phyloP scores from a whole-genome alignment of 331 rosid genomes.

The Spiraea crenata region DNA sequence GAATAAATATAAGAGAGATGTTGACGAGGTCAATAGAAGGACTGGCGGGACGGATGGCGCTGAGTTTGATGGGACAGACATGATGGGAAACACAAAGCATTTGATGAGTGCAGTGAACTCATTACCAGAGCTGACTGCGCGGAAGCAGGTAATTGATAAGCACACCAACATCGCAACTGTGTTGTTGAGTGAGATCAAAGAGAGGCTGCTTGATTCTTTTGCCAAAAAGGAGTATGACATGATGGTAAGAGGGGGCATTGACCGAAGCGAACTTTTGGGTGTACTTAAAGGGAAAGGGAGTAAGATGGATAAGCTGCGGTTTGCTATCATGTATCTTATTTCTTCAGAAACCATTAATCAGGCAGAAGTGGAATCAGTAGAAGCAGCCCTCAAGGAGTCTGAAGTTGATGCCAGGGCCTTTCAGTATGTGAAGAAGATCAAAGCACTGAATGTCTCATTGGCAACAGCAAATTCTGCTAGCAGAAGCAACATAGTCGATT shows the following conservation, averaged over 20 bases:
- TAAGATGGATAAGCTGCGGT: constrained; percentile 82
- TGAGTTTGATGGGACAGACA: constrained; percentile 79
- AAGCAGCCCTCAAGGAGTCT: constrained; percentile 63
- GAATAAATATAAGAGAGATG: constrained; percentile 78
- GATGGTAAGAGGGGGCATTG: constrained; percentile 80
- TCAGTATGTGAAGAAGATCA: constrained; percentile 86
- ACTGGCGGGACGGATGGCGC: constrained; percentile 75
- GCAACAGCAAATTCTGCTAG: constrained; percentile 78
- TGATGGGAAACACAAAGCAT: constrained; percentile 86
- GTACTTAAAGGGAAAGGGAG: constrained; percentile 78
- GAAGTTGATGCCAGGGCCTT: constrained; percentile 84
- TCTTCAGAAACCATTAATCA: constrained; percentile 72
- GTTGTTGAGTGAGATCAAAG: constrained; percentile 87
- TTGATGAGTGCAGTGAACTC: constrained; percentile 95
- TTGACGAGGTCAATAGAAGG: constrained; percentile 83
- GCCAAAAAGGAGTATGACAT: constrained; percentile 82
- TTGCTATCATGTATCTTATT: constrained; percentile 79
- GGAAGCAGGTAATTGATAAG: constrained; percentile 89
- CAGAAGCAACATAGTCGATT: constrained; percentile 83
- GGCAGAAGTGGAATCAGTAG: constrained; percentile 75
- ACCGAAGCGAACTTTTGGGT: constrained; percentile 57
- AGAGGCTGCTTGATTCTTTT: constrained; percentile 78
- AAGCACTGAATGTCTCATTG: constrained; percentile 66
- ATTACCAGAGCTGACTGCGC: constrained; percentile 77
- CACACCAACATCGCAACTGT: constrained; percentile 87